Conservation (phyloP, 116 monocot genomes). For the Papilionanthe hybrid region DNA sequence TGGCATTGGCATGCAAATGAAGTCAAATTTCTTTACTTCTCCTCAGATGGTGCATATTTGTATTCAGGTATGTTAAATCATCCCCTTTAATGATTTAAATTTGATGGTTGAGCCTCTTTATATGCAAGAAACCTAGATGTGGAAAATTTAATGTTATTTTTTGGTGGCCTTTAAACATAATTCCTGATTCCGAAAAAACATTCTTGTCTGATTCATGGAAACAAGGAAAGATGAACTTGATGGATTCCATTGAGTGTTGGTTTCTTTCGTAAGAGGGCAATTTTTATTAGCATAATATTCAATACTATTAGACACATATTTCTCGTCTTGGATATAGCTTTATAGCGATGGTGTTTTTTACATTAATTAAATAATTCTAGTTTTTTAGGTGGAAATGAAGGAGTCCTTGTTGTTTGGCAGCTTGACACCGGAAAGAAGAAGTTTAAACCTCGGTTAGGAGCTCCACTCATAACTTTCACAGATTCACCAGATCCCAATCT, state of each 20-base stretch:
- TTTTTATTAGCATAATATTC: neutral
- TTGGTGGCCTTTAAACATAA: neutral
- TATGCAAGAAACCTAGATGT: neutral
- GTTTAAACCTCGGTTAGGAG: slow-evolving; percentile 68
- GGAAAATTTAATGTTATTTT: neutral
- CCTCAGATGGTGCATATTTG: slow-evolving; percentile 84
- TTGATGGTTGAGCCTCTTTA: neutral
- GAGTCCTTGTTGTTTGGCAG: slow-evolving; percentile 96
- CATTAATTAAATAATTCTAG: neutral
- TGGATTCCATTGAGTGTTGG: neutral
- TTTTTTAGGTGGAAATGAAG: slow-evolving; percentile 80
- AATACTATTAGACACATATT: neutral
- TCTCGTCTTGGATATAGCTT: neutral
- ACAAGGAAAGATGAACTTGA: neutral
- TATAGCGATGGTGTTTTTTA: neutral
- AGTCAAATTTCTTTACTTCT: slow-evolving; percentile 72
- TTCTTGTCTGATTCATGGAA: neutral
- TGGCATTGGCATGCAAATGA: slow-evolving; percentile 94
- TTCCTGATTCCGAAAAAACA: neutral
- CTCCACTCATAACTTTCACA: slow-evolving; percentile 58
- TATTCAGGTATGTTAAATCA: slow-evolving; percentile 70
- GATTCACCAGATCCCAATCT: slow-evolving; percentile 62
- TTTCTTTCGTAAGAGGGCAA: neutral
- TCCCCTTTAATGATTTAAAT: neutral
- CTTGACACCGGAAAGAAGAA: slow-evolving; percentile 80